A percentile compares a stretch with the other conserved stretches of the same genome.
Evolutionary conservation across 345 rosid genomes (phyloP).

Genomic region (Psidium friedrichsthalianum): DNA sequence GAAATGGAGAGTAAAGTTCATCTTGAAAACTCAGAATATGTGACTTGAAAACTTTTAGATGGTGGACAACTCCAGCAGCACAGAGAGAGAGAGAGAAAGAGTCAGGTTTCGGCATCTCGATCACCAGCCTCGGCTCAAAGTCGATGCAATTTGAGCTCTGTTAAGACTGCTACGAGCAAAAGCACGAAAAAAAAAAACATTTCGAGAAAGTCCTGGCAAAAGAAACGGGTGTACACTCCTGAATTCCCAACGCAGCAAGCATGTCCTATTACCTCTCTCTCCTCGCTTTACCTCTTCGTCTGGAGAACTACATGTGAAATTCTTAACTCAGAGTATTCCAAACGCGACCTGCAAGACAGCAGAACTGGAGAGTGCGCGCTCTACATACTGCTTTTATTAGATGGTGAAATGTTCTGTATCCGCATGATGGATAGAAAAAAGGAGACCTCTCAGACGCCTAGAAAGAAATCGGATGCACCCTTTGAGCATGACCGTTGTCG

Average conservation of each 20-base stretch:
- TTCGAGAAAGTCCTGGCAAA: background rate
- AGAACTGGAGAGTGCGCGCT: background rate
- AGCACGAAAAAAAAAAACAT: background rate
- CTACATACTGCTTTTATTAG: background rate
- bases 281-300: background rate
- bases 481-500: background rate
- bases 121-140: background rate
- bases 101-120: background rate
- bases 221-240: background rate
- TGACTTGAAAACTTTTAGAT: background rate
- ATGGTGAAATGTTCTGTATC: background rate
- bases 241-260: background rate
- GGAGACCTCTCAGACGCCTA: background rate
- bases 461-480: background rate
- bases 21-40: background rate
- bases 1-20: background rate
- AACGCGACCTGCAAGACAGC: background rate
- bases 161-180: background rate
- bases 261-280: background rate
- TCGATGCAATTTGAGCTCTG: background rate
- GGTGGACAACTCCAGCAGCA: background rate
- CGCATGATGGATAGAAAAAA: background rate
- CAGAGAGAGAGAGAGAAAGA: background rate
- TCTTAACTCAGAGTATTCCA: background rate
- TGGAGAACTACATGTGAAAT: background rate